Evolutionary conservation across 345 rosid genomes (phyloP).

Genomic region (Acer campestre): DNA sequence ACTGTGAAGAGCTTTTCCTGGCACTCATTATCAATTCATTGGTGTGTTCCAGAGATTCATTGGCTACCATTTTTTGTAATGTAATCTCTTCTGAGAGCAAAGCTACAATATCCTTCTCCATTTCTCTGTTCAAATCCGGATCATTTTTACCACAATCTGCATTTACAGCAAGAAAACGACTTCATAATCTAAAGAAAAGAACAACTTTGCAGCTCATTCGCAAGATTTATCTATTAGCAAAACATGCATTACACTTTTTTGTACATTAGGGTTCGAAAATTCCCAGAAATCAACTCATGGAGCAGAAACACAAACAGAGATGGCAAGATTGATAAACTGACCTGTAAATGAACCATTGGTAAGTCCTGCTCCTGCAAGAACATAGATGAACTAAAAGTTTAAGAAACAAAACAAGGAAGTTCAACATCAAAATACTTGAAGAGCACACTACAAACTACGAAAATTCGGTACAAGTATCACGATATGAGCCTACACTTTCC

Average conservation of each 20-base stretch:
- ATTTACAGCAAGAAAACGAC: not conserved
- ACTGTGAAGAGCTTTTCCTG: slow-evolving; percentile 25
- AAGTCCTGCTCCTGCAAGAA: slow-evolving; percentile 38
- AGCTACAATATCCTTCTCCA: slow-evolving; percentile 33
- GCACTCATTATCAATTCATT: slow-evolving; percentile 21
- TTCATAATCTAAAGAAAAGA: not conserved
- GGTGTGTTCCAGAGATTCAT: slow-evolving; percentile 34
- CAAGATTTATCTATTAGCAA: not conserved
- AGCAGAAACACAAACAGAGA: not conserved
- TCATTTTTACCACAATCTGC: slow-evolving; percentile 41
- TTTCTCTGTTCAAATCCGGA: slow-evolving; percentile 39
- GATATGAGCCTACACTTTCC: not conserved
- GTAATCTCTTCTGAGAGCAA: slow-evolving; percentile 42
- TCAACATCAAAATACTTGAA: not conserved
- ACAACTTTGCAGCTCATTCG: not conserved
- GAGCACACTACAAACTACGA: not conserved
- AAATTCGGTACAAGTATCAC: not conserved
- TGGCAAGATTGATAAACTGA: slow-evolving; percentile 21
- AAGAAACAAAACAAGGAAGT: not conserved
- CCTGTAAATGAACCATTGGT: slow-evolving; percentile 32
- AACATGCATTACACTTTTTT: not conserved
- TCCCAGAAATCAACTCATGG: not conserved
- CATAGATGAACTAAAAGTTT: not conserved
- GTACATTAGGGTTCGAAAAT: not conserved
- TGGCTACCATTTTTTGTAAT: slow-evolving; percentile 38